A percentile compares a stretch with the other conserved stretches of the same genome.
Evolutionary conservation across 2,329 filamentous ascomycete species (phyloP).

Genomic region (Ceratocystis eucalypticola): DNA sequence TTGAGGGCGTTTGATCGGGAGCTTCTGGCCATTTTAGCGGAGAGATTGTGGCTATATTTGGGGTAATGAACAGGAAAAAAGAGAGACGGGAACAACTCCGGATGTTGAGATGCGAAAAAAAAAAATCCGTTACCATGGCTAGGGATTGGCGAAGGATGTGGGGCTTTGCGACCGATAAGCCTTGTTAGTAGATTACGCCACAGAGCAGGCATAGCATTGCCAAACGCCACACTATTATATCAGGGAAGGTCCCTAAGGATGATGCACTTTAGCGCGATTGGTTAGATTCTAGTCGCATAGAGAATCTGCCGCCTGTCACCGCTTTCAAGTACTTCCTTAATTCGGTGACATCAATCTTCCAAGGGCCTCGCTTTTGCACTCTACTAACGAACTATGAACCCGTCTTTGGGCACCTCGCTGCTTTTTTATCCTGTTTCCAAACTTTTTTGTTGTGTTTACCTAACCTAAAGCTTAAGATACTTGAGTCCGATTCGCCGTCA

Average conservation of each 20-base stretch:
- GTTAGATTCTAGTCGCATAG: conserved; percentile 6
- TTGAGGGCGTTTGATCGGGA: conserved; percentile 67
- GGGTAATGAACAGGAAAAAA: neutral
- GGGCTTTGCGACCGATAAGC: conserved; percentile 15
- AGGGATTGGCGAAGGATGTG: conserved; percentile 18
- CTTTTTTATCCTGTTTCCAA: neutral
- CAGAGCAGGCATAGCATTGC: neutral
- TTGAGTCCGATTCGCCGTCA: too few relatives aligned
- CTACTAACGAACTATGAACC: neutral
- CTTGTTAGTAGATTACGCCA: conserved; percentile 8
- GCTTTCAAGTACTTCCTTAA: conserved; percentile 6
- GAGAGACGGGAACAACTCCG: neutral
- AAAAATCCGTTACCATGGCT: conserved; percentile 21
- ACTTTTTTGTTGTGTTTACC: neutral
- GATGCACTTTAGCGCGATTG: too few relatives aligned
- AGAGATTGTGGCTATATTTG: conserved; percentile 16
- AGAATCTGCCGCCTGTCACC: conserved; percentile 3
- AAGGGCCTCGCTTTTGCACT: neutral
- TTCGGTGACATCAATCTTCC: conserved; percentile 15
- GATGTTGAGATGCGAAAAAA: conserved; percentile 21
- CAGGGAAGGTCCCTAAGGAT: too few relatives aligned
- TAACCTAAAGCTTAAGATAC: neutral
- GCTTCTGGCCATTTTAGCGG: conserved; percentile 66
- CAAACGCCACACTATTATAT: neutral
- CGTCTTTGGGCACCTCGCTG: neutral